A percentile compares a stretch with the other conserved stretches of the same genome.
These are phyloP conservation scores for Spathaspora sp. DNA, from an alignment of 805 yeast species.

Conservation along the genomic window DNA sequence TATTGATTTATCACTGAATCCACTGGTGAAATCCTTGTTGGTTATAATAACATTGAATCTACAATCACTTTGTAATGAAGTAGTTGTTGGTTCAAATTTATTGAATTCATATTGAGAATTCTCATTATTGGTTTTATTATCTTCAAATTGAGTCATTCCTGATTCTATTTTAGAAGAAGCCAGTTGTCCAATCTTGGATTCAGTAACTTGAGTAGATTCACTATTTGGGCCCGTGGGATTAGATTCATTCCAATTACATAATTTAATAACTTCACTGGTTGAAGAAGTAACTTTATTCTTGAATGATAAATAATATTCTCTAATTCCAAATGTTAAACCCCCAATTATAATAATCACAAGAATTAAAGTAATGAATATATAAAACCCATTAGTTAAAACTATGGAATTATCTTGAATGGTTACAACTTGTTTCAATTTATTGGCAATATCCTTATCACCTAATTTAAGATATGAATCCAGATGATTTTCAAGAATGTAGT, in stretches of 20 bases:
- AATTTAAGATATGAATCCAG: slow-evolving; percentile 2
- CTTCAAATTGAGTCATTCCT: slow-evolving; percentile 4
- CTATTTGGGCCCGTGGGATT: not conserved
- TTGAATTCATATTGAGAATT: not conserved
- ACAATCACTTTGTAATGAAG: not conserved
- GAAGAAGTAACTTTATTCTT: slow-evolving; percentile 7
- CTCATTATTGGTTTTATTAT: not conserved
- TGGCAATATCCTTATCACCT: not conserved
- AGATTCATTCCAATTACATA: slow-evolving; percentile 6
- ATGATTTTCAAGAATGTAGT: slow-evolving; percentile 1
- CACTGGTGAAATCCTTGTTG: not conserved
- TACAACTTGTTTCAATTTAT: not conserved
- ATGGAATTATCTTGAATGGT: not conserved
- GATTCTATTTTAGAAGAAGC: not conserved
- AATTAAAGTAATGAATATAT: slow-evolving; percentile 21
- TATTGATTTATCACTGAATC: slow-evolving; percentile 3
- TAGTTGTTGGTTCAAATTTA: not conserved
- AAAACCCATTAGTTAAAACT: slow-evolving; percentile 19
- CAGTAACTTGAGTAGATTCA: not conserved
- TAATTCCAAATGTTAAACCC: slow-evolving; percentile 17
- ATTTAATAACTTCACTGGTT: slow-evolving; percentile 5
- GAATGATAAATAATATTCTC: slow-evolving; percentile 19
- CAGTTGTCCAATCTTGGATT: no score
- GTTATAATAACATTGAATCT: not conserved
- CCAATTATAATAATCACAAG: slow-evolving; percentile 18